Evolutionary conservation across 129 eudicot species (phyloP), one percentile per base, ranked within the genome.

Genomic region (Mikania micrantha): DNA sequence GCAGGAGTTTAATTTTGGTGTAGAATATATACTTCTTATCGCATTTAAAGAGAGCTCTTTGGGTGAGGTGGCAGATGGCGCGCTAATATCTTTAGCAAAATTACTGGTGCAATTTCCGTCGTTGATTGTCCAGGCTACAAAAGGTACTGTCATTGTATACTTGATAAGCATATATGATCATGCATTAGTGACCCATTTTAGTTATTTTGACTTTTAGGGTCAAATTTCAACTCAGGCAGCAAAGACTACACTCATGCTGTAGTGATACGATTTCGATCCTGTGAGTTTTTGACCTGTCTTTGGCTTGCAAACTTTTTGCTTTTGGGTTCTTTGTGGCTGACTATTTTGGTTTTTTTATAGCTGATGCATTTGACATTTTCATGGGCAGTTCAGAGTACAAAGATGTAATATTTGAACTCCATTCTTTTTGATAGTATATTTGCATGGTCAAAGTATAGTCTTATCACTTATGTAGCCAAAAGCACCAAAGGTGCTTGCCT

Each of bases 1-100:
- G 62, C 82, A 92, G 98, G 98, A 92, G 82, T 92, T 85, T 81
- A 88, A 88, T 75, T 85, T 75, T 52, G 98, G 96, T 17, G 89
- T 92, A 70, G 98, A 92, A 77, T 73, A 80, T 52, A 50, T 92
- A 35, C 83, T 88, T 63, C 91, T 92, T 41, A 42, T 84, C 17
- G 76, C 70, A 74, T 88, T 83, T 71, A 52, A 32, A 41, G 85
- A 77, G 68, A 85, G 72, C 68, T 79, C 90, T 11, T 45, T 78
- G 60, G 81, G 74, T 48, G 87, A 80, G 49, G 71, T 87, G 20
- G 96, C 87, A 27, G 84, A 92, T 72, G 91, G 74, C 72, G 98
- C 96, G n/a, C 32, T 85, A 69, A 71, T 60, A 74, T 87, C 95
- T 70, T 76, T 92, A 15, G 80, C 64, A 76, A 78, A 76, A 13